Evolutionary conservation across 164 flowering plant genomes (phyloP).

Genomic region (Malania oleifera): DNA sequence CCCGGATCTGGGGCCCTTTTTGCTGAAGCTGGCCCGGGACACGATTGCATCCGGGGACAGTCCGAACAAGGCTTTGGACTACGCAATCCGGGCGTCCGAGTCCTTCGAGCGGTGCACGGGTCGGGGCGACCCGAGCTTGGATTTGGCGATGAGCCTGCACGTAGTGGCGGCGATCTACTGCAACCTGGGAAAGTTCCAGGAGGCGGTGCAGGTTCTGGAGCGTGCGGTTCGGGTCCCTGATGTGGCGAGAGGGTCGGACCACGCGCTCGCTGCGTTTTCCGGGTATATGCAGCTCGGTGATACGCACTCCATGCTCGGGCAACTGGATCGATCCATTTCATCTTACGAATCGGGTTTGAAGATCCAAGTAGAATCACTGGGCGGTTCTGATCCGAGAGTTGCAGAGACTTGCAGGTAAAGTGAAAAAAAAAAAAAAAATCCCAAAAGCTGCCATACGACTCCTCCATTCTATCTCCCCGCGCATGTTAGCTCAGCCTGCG

Average conservation of each 20-base stretch:
- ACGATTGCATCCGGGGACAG: constrained; percentile 1
- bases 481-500: background rate
- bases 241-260: background rate
- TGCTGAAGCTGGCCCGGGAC: constrained; percentile 4
- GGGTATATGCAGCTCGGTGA: constrained; percentile 10
- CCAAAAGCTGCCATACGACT: too few species aligned
- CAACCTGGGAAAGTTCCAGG: background rate
- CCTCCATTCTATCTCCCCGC: background rate
- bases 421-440: too few species aligned
- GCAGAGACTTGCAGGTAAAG: constrained; percentile 5
- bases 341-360: background rate
- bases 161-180: constrained; percentile 3
- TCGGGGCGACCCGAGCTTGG: background rate
- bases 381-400: constrained; percentile 2
- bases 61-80: constrained; percentile 6
- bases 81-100: background rate
- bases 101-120: background rate
- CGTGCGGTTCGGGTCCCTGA: constrained; percentile 1
- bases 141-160: constrained; percentile 2
- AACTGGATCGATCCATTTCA: constrained; percentile 1
- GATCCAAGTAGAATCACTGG: constrained; percentile 5
- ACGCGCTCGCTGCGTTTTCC: background rate
- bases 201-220: constrained; percentile 6
- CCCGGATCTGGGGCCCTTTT: constrained; percentile 1
- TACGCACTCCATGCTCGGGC: background rate